Base-by-base conservation (phyloP, 768 basidiomycete species). In the Termitomyces titanicus region DNA sequence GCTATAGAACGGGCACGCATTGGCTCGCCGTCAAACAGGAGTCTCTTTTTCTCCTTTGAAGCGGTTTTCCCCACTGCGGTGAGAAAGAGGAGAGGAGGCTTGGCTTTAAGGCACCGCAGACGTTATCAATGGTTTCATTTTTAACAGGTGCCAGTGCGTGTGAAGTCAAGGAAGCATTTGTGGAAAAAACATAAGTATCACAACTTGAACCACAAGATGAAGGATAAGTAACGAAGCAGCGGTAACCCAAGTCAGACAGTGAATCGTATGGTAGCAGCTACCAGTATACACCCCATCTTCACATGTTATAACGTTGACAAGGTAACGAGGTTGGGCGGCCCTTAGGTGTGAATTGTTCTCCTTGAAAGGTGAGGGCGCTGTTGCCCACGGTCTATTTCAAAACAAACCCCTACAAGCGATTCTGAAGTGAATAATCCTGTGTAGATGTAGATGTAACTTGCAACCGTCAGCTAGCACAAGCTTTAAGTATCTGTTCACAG, bases 121-220 rank as follows among this genome's bases (percentile, higher is more conserved):
- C 15, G 17, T 15, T 25, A 37, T 20, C 20, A 27, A 39, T 8
- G 25, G 59, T 54, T 60, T 60, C 59, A 60, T 55, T 52, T 55
- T 31, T 54, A 52, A 55, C 58, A 59, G 54, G 11, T 49, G 58
- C 47, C 53, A 42, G 42, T 34, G 25, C 22, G 31, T 56, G 51
- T 45, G 50, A 45, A 38, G 33, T 39, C 33, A 34, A 48, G 20
- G 37, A 53, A 43, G 47, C 42, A 27, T 51, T 35, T 47, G 54
- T 53, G 33, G 53, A 59, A 42, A 49, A 46, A 60, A n/a, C n/a
- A n/a, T n/a, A n/a, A 25, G 42, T 51, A 37, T 39, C 38, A 24
- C 15, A 13, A 37, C 8, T 37, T 25, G 40, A 0, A 33, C 22
- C 18, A 48, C 18, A 25, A 31, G 29, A 47, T 35, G 38, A 47